Evolutionary conservation across 148 eudicot species (phyloP).

Genomic region (Bassia scoparia): DNA sequence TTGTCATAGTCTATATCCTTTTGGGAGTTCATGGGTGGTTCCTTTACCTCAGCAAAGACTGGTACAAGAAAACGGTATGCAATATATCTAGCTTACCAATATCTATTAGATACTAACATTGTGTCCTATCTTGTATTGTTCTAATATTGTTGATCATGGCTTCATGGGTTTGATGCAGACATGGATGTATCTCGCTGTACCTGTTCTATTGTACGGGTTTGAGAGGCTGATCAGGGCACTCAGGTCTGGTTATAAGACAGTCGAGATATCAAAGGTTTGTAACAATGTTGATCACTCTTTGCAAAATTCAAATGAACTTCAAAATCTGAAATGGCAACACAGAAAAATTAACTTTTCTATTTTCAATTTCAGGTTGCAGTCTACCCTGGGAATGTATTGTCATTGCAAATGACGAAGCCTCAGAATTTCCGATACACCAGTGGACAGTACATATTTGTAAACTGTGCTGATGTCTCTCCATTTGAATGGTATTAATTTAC

Average conservation of each 20-base stretch:
- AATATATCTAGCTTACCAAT: neutral
- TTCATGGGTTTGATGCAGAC: slow-evolving; percentile 32
- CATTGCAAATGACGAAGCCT: slow-evolving; percentile 45
- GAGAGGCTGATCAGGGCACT: slow-evolving; percentile 46
- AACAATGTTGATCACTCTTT: neutral
- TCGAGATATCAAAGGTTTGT: slow-evolving; percentile 43
- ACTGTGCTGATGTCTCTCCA: slow-evolving; percentile 56
- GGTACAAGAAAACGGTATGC: slow-evolving; percentile 47
- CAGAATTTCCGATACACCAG: slow-evolving; percentile 54
- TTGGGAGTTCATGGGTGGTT: slow-evolving; percentile 42
- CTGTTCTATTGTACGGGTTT: slow-evolving; percentile 34
- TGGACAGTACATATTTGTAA: slow-evolving; percentile 59
- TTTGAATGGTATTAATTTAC: slow-evolving; percentile 45
- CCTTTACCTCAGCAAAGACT: slow-evolving; percentile 42
- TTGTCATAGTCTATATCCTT: slow-evolving; percentile 48
- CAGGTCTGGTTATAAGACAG: slow-evolving; percentile 47
- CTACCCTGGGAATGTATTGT: slow-evolving; percentile 54
- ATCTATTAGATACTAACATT: neutral
- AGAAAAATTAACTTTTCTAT: neutral
- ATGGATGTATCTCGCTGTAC: slow-evolving; percentile 62
- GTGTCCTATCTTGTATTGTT: neutral
- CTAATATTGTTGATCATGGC: slow-evolving; percentile 1
- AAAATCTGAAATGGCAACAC: neutral
- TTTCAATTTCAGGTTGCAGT: slow-evolving; percentile 46
- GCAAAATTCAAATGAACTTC: neutral